A percentile compares a stretch with the other conserved stretches of the same genome.
Conservation (phyloP, 2,329 filamentous ascomycete genomes). For the Decorospora gaudefroyi region DNA sequence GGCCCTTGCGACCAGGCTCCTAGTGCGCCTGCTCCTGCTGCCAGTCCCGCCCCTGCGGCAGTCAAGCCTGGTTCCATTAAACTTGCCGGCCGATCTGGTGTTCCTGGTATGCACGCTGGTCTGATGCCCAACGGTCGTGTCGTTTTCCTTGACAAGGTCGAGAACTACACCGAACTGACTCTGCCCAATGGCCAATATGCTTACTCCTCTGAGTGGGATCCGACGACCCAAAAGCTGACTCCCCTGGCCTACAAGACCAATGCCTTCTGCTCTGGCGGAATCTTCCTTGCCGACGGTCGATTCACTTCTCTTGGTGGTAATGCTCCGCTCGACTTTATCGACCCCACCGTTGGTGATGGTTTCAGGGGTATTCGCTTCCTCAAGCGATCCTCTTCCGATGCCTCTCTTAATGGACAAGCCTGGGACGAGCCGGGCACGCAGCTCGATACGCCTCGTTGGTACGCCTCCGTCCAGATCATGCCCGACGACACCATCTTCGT, state of each 20-base stretch:
- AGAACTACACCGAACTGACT: conserved; percentile 63
- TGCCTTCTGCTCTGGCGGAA: conserved; percentile 64
- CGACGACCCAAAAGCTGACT: conserved; percentile 53
- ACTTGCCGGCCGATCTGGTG: conserved; percentile 60
- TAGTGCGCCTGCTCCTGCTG: conserved; percentile 47
- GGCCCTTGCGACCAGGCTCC: conserved; percentile 56
- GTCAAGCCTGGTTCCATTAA: conserved; percentile 54
- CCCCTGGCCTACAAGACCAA: conserved; percentile 61
- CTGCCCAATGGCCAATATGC: conserved; percentile 61
- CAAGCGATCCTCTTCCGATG: conserved; percentile 52
- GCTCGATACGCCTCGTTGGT: conserved; percentile 62
- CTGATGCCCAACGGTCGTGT: conserved; percentile 63
- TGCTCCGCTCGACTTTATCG: conserved; percentile 59
- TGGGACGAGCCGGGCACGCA: conserved; percentile 63
- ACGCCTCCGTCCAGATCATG: conserved; percentile 63
- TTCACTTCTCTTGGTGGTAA: conserved; percentile 63
- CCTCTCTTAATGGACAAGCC: conserved; percentile 53
- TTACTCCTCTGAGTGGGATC: conserved; percentile 65
- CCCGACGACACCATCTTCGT: conserved; percentile 63
- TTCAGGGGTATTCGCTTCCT: conserved; percentile 63
- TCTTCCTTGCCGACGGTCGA: conserved; percentile 62
- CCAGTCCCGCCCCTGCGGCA: conserved; percentile 53
- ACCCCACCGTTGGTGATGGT: conserved; percentile 63
- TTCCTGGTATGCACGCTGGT: conserved; percentile 66
- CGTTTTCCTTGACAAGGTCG: conserved; percentile 66